Evolutionary conservation across 2,329 filamentous ascomycete species (phyloP).

Genomic region (Hortaea werneckii): DNA sequence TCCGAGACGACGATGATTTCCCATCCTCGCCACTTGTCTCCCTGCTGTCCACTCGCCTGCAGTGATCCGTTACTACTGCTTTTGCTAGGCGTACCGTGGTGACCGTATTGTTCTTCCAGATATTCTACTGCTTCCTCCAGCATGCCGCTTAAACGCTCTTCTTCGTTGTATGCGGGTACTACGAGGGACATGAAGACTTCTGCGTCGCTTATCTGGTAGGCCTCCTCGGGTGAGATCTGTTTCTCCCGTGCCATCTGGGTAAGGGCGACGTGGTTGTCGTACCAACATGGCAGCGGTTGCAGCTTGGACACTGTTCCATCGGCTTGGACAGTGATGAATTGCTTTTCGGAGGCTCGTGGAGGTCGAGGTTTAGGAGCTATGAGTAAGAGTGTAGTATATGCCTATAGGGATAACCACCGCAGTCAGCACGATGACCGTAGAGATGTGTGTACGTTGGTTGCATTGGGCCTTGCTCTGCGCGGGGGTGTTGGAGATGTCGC

Average conservation of each 20-base stretch:
- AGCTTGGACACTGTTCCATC: conserved; percentile 47
- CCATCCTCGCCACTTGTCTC: conserved; percentile 50
- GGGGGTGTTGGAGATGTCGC: background rate
- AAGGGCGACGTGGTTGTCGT: conserved; percentile 61
- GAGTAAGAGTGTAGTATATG: conserved; percentile 48
- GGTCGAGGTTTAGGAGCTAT: conserved; percentile 73
- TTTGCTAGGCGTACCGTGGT: conserved; percentile 20
- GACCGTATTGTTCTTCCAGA: conserved; percentile 60
- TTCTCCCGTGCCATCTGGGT: conserved; percentile 32
- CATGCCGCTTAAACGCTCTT: conserved; percentile 70
- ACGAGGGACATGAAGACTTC: conserved; percentile 85
- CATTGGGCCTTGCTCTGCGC: no score
- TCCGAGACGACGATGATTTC: conserved; percentile 91
- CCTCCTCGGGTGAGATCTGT: conserved; percentile 29
- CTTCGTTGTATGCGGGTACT: conserved; percentile 92
- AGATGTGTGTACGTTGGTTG: no score
- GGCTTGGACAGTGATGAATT: conserved; percentile 64
- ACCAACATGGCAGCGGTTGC: conserved; percentile 71
- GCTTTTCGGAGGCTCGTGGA: conserved; percentile 69
- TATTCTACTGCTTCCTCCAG: conserved; percentile 84
- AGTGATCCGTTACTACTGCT: conserved; percentile 20
- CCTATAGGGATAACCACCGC: conserved; percentile 6
- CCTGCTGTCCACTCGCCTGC: conserved; percentile 21
- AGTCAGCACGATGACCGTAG: background rate
- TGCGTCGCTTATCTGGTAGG: conserved; percentile 58